phyloP scores from a whole-genome alignment of 2,329 filamentous ascomycete species.

The Plenodomus biglobosus region DNA sequence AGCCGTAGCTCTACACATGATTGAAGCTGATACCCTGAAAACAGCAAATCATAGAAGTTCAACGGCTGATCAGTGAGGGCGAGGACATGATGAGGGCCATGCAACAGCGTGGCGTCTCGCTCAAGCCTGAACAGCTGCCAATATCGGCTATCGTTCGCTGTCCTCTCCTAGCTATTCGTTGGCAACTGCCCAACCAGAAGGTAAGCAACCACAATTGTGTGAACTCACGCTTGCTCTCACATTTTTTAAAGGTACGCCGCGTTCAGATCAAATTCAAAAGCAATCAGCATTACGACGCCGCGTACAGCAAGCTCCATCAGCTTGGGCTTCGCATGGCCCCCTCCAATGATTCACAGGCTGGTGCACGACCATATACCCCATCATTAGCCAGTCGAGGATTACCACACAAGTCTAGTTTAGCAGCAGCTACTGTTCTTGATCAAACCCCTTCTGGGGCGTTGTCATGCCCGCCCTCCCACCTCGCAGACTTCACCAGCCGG shows the following conservation, averaged over 20 bases:
- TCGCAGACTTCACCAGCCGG: constrained; percentile 27
- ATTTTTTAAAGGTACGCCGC: constrained; percentile 42
- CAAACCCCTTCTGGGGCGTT: constrained; percentile 10
- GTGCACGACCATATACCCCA: constrained; percentile 15
- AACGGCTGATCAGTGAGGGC: constrained; percentile 24
- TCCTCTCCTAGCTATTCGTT: constrained; percentile 46
- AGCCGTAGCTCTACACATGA: not conserved
- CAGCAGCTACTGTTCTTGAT: constrained; percentile 1
- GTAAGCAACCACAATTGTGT: constrained; percentile 20
- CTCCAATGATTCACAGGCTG: constrained; percentile 8
- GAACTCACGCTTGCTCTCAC: constrained; percentile 6
- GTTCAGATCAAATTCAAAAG: constrained; percentile 50
- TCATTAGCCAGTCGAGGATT: constrained; percentile 1
- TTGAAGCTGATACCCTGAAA: not conserved
- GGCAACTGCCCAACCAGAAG: constrained; percentile 40
- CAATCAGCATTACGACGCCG: constrained; percentile 41
- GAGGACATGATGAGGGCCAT: constrained; percentile 21
- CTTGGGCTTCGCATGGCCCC: constrained; percentile 39
- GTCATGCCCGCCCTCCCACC: constrained; percentile 32
- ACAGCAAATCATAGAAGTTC: constrained; percentile 28
- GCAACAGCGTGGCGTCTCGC: constrained; percentile 28
- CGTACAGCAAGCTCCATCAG: constrained; percentile 34
- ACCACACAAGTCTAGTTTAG: not conserved
- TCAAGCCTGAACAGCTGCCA: constrained; percentile 46
- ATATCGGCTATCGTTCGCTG: constrained; percentile 48